phyloP scores from a whole-genome alignment of 176 grass and related monocot species.

The Microstegium vimineum region DNA sequence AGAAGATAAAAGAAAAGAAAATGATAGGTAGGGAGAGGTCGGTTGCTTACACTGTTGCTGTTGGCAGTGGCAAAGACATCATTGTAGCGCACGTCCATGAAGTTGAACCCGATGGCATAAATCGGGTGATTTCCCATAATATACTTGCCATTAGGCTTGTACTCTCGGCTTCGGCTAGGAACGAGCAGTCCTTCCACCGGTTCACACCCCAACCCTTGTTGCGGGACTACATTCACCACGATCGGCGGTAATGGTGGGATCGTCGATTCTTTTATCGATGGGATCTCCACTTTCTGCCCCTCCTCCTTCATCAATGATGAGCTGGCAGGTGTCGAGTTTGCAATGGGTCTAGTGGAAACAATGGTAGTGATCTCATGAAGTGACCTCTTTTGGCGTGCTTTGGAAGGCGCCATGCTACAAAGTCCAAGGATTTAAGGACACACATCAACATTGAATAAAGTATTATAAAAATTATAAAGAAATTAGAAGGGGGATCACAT shows the following conservation, averaged over 20 bases:
- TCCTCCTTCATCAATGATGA: neutral
- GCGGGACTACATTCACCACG: conserved; percentile 46
- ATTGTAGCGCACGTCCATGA: conserved; percentile 78
- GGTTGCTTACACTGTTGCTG: conserved; percentile 48
- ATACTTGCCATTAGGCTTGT: conserved; percentile 66
- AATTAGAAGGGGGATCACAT: neutral
- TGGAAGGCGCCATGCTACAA: neutral
- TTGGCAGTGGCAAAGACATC: conserved; percentile 81
- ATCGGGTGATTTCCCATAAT: conserved; percentile 74
- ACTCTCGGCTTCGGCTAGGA: conserved; percentile 58
- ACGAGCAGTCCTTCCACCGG: conserved; percentile 52
- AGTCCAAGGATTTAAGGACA: neutral
- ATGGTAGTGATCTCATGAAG: neutral
- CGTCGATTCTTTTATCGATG: neutral
- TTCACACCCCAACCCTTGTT: conserved; percentile 60
- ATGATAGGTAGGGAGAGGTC: neutral
- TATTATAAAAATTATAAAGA: neutral
- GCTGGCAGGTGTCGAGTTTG: neutral
- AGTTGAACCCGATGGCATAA: conserved; percentile 94
- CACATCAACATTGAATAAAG: neutral
- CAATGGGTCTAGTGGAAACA: neutral
- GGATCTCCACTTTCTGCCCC: neutral
- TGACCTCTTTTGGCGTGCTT: neutral
- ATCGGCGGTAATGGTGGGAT: neutral
- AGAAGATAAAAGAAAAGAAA: too few relatives aligned